Base-by-base conservation (phyloP, 176 grass and related monocot species). In the Dactylis glomerata region DNA sequence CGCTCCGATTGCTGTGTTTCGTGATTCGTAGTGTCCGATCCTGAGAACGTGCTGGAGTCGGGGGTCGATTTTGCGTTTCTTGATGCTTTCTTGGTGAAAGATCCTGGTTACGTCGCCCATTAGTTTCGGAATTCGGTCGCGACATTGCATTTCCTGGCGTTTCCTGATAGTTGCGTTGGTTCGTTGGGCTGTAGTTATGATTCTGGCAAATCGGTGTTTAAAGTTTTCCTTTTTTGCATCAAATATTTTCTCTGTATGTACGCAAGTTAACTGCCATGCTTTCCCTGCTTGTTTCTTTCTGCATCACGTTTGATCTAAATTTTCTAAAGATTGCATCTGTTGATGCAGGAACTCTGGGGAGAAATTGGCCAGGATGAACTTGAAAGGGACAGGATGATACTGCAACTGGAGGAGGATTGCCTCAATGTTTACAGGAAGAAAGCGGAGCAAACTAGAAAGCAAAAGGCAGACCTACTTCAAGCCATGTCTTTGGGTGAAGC, bases 371-470 rank as follows among this genome's bases (percentile, higher is more conserved):
- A 90, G 80, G 78, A 44, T 56, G 95, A 98, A 47, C 57, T 76
- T 37, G 91, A 93, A 85, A 95, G 91, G 73, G 87, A 95, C 66
- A 93, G 24, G 73, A 88, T 92, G 86, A 93, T 95, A 70, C 30
- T 92, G 64, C 83, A 95, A 27, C 80, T 98, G 20, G 92, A 95
- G 77, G 88, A 98, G 52, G 92, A 97, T 12, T 97, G 92, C 57
- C 92, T 95, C 26, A 89, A 95, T 61, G 82, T 98, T 22, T 98
- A 98, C 81, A 74, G 54, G 64, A 85, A 77, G 61, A 94, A 94
- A 84, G 92, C 91, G 41, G 75, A 94, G 70, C 69, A 89, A 57
- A 83, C 84, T 15, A 92, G 81, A 49, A 92, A 84, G 38, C 83
- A 85, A 46, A 94, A 94, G 75, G 89, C 83, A 33, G 87, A 94